These are phyloP conservation scores for Candida odintsovae DNA, from an alignment of 805 yeast species.

Conservation along the genomic window DNA sequence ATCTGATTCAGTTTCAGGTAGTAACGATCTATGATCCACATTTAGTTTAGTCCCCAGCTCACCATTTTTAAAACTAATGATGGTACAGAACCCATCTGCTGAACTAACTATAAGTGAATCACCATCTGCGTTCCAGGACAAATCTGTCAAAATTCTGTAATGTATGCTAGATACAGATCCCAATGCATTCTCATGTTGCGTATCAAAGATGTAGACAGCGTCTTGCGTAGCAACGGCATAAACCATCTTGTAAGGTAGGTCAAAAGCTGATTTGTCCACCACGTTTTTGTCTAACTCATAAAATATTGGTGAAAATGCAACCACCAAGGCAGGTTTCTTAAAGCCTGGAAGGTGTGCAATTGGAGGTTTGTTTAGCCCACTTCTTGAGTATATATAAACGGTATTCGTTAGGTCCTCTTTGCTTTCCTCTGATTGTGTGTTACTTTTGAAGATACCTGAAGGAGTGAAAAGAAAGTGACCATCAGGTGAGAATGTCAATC, in stretches of 20 bases:
- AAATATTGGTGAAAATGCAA: slow-evolving; percentile 66
- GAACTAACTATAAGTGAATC: slow-evolving; percentile 64
- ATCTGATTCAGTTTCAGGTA: slow-evolving; percentile 10
- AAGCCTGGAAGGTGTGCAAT: slow-evolving; percentile 75
- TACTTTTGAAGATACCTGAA: slow-evolving; percentile 53
- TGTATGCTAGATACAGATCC: slow-evolving; percentile 77
- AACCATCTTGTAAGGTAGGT: slow-evolving; percentile 71
- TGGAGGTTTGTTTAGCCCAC: slow-evolving; percentile 64
- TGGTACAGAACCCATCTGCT: slow-evolving; percentile 90
- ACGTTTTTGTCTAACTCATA: slow-evolving; percentile 34
- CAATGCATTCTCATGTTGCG: slow-evolving; percentile 61
- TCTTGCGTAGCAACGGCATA: slow-evolving; percentile 94
- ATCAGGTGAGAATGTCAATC: slow-evolving; percentile 85
- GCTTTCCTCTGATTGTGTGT: slow-evolving; percentile 15
- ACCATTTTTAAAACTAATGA: slow-evolving; percentile 44
- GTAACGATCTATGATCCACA: slow-evolving; percentile 19
- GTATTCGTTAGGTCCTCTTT: slow-evolving; percentile 52
- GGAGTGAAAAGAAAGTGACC: slow-evolving; percentile 78
- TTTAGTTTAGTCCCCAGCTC: slow-evolving; percentile 49
- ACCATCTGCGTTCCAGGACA: slow-evolving; percentile 83
- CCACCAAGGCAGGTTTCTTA: slow-evolving; percentile 77
- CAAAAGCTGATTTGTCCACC: slow-evolving; percentile 31
- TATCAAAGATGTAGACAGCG: slow-evolving; percentile 75
- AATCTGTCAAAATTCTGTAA: slow-evolving; percentile 82
- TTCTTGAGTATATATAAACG: slow-evolving; percentile 73